Conservation (phyloP, 2,329 filamentous ascomycete genomes). For the Nothophoma quercina region DNA sequence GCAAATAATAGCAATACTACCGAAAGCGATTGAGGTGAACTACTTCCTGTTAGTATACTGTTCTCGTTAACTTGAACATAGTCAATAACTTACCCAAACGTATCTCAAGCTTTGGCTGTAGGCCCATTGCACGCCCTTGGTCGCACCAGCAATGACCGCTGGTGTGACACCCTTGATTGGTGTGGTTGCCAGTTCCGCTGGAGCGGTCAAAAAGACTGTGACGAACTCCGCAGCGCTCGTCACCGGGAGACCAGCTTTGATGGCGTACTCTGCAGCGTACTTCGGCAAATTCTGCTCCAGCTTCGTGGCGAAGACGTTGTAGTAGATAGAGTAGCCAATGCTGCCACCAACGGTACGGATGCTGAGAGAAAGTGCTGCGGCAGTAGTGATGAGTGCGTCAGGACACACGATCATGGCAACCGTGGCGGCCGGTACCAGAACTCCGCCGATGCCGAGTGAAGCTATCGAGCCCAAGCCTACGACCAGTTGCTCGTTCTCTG, state of each 20-base stretch:
- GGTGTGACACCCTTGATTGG: slow-evolving; percentile 37
- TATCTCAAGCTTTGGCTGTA: slow-evolving; percentile 43
- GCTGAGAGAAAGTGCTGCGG: slow-evolving; percentile 53
- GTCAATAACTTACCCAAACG: slow-evolving; percentile 27
- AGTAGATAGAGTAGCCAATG: slow-evolving; percentile 49
- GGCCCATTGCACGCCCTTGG: slow-evolving; percentile 39
- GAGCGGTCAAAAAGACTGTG: slow-evolving; percentile 37
- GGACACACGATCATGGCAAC: slow-evolving; percentile 46
- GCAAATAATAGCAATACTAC: slow-evolving; percentile 39
- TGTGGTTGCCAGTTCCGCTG: slow-evolving; percentile 23
- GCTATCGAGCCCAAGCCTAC: slow-evolving; percentile 44
- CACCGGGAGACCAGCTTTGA: slow-evolving; percentile 50
- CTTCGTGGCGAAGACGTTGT: slow-evolving; percentile 46
- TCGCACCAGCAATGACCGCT: slow-evolving; percentile 34
- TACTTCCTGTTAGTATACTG: background rate
- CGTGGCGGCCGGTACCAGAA: slow-evolving; percentile 46
- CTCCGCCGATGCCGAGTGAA: slow-evolving; percentile 49
- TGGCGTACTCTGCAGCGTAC: slow-evolving; percentile 37
- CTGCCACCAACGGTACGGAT: slow-evolving; percentile 54
- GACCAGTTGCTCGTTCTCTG: slow-evolving; percentile 40
- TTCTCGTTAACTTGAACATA: background rate
- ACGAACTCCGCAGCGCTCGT: slow-evolving; percentile 48
- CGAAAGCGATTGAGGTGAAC: slow-evolving; percentile 43
- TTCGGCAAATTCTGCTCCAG: slow-evolving; percentile 33
- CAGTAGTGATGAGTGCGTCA: slow-evolving; percentile 46